A percentile compares a stretch with the other conserved stretches of the same genome.
phyloP scores from a whole-genome alignment of 495 filamentous ascomycete species.

The Podospora appendiculata region DNA sequence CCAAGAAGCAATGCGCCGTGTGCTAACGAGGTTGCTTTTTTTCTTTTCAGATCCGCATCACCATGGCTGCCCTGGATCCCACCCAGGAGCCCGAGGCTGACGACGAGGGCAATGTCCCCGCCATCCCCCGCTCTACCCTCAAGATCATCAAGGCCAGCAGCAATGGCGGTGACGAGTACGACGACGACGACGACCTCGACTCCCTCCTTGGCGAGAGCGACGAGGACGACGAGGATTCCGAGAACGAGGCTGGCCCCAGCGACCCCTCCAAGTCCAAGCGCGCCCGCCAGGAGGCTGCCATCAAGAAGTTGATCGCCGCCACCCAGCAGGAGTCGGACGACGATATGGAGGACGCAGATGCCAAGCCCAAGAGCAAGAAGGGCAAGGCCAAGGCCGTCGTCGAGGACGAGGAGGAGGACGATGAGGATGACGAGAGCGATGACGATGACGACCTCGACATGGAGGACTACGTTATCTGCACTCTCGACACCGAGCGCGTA shows the following conservation, averaged over 20 bases:
- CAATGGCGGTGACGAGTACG: slow-evolving; percentile 49
- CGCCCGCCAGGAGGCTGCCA: slow-evolving; percentile 60
- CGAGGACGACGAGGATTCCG: slow-evolving; percentile 49
- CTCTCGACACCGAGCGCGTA: slow-evolving; percentile 68
- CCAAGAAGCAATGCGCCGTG: background rate
- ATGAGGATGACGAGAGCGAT: slow-evolving; percentile 43
- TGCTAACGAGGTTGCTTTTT: background rate
- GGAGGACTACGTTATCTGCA: slow-evolving; percentile 89
- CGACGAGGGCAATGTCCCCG: slow-evolving; percentile 51
- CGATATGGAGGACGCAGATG: slow-evolving; percentile 56
- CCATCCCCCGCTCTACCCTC: slow-evolving; percentile 69
- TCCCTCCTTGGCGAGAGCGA: slow-evolving; percentile 47
- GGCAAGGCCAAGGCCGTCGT: slow-evolving; percentile 72
- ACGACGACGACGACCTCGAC: slow-evolving; percentile 49
- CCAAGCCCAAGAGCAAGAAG: slow-evolving; percentile 48
- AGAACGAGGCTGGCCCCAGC: slow-evolving; percentile 80
- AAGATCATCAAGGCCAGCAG: slow-evolving; percentile 71
- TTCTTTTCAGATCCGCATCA: slow-evolving; percentile 74
- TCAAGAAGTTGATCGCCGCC: slow-evolving; percentile 63
- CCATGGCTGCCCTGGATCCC: slow-evolving; percentile 97
- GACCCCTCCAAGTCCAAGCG: slow-evolving; percentile 83
- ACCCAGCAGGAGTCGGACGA: slow-evolving; percentile 49
- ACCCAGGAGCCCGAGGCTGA: slow-evolving; percentile 62
- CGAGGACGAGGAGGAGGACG: slow-evolving; percentile 47
- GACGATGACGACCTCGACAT: slow-evolving; percentile 59